Evolutionary conservation across 2,329 filamentous ascomycete species (phyloP), one percentile per base, ranked within the genome.

Genomic region (Aspergillus luchuensis): DNA sequence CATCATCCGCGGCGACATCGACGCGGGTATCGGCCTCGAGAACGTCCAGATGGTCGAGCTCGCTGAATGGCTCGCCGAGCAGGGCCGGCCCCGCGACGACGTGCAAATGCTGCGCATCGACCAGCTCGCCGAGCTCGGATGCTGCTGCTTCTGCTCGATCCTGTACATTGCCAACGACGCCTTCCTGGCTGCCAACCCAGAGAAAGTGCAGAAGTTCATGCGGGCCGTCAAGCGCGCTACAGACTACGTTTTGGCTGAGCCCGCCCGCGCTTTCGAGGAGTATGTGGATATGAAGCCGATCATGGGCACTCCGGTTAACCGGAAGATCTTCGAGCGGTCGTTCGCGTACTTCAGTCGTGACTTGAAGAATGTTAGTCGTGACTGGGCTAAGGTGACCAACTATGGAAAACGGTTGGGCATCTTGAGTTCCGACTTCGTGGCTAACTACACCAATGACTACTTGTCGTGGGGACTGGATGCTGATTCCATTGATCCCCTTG

Each of bases 21-120:
- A 92, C 71, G 90, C 90, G 17, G 90, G 90, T 38, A 87, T 91
- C 70, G 90, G 90, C 17, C 85, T 92, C 5, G 90, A 92, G 76
- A 92, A 92, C 71, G 89, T 92, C 6, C 90, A 92, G 76, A 91
- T 91, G 89, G 90, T 92, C 47, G 90, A 92, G 76, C 82, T 92
- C 1, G 89, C 90, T 74, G 89, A 91, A 71, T 92, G 89, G 89
- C 86, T 92, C 19, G 82, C 81, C 0, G 63, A 72, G 0, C 87
- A 90, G 72, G 82, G 82, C 66, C 87, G 88, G 1, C 83, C 86
- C 61, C 84, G 84, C 72, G 78, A 80, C 13, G 89, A 92, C 64
- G 90, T 91, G 7, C 87, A 91, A 77, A 92, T 92, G 89, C 85
- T 92, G 17, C 87, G 90, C 69, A 92, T 92, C 71, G 90, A 92